A percentile compares a stretch with the other conserved stretches of the same genome.
Evolutionary conservation across 2,329 filamentous ascomycete species (phyloP).

Genomic region (Diaporthe longicolla): DNA sequence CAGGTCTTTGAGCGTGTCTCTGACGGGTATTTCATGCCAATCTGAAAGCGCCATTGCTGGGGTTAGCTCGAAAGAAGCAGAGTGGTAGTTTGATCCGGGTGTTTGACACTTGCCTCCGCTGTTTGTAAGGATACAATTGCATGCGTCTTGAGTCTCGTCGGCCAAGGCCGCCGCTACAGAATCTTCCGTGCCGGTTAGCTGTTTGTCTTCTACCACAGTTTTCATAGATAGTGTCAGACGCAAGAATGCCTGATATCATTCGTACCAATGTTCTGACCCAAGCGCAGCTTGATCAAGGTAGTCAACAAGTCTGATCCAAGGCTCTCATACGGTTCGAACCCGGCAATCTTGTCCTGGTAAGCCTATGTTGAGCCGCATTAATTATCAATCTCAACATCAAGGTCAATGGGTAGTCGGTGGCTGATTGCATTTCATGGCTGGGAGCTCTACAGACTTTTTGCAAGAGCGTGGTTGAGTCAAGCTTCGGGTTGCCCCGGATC

Average conservation of each 20-base stretch:
- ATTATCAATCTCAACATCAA: no score
- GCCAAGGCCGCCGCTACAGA: not conserved
- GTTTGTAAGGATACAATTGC: not conserved
- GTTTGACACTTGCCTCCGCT: not conserved
- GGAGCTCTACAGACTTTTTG: not conserved
- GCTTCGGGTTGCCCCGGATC: not conserved
- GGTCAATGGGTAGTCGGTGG: not conserved
- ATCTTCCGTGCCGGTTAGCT: not conserved
- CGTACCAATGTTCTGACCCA: not conserved
- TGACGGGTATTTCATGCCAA: not conserved
- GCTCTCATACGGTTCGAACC: not conserved
- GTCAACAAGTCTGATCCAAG: not conserved
- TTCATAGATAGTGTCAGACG: no score
- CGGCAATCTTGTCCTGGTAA: not conserved
- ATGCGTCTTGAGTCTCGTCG: not conserved
- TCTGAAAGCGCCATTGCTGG: not conserved
- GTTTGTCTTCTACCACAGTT: no score
- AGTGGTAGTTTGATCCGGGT: not conserved
- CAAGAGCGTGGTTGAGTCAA: not conserved
- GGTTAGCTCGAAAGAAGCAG: not conserved
- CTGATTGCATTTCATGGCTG: not conserved
- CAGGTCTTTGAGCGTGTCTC: not conserved
- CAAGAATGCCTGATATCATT: not conserved
- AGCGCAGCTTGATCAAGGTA: not conserved
- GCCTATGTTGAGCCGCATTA: no score